These are phyloP conservation scores for Penicillium herquei DNA, from an alignment of 495 filamentous ascomycete genomes.

Conservation along the genomic window DNA sequence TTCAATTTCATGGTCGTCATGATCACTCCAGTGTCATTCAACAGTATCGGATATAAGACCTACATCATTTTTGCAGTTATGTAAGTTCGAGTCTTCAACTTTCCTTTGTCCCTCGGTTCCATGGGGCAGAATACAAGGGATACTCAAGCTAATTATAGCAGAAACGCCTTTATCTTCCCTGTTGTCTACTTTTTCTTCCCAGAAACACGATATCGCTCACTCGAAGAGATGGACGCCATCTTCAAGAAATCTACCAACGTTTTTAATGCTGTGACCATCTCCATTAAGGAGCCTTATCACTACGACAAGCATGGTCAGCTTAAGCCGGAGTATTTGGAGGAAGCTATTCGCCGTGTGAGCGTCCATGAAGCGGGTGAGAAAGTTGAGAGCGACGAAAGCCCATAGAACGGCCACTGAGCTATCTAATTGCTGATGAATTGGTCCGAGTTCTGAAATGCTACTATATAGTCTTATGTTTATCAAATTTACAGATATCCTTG, in stretches of 20 bases:
- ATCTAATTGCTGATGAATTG: too few species aligned
- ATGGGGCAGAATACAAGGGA: neutral
- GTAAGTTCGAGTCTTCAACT: slow-evolving; percentile 4
- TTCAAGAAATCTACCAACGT: slow-evolving; percentile 58
- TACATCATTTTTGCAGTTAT: slow-evolving; percentile 63
- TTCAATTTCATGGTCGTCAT: slow-evolving; percentile 55
- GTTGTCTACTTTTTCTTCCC: slow-evolving; percentile 65
- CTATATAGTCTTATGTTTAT: too few species aligned
- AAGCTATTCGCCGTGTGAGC: slow-evolving; percentile 14
- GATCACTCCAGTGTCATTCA: slow-evolving; percentile 62
- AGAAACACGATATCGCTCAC: slow-evolving; percentile 64
- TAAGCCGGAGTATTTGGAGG: slow-evolving; percentile 30
- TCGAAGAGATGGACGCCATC: slow-evolving; percentile 74
- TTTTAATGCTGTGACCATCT: slow-evolving; percentile 59
- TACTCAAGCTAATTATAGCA: slow-evolving; percentile 5
- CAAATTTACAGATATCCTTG: too few species aligned
- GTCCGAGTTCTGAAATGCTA: too few species aligned
- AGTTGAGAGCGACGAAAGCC: slow-evolving; percentile 38
- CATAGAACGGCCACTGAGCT: too few species aligned
- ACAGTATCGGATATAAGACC: slow-evolving; percentile 61
- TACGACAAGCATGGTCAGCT: slow-evolving; percentile 70
- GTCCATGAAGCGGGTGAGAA: slow-evolving; percentile 19
- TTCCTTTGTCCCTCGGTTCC: too few species aligned
- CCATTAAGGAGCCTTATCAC: slow-evolving; percentile 56
- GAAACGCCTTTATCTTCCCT: slow-evolving; percentile 27